Conservation (phyloP, 495 filamentous ascomycete species). For the Penicillium canariense region DNA sequence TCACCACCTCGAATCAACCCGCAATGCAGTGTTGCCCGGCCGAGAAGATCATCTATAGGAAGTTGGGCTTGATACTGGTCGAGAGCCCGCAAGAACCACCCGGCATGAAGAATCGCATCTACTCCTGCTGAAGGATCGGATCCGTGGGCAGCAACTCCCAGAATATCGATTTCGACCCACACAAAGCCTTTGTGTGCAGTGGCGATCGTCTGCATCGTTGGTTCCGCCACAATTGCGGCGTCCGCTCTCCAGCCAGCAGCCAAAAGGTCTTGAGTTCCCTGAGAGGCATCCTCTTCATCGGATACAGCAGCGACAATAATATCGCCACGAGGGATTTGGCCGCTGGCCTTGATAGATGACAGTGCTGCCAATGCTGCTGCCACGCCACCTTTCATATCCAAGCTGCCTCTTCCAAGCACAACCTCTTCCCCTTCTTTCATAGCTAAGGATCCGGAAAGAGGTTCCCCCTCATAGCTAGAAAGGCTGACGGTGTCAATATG, state of each 20-base stretch:
- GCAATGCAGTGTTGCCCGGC: constrained; percentile 41
- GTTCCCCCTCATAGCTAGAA: constrained; percentile 40
- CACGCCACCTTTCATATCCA: constrained; percentile 50
- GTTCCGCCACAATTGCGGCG: constrained; percentile 43
- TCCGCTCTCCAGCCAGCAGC: constrained; percentile 49
- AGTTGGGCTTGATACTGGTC: constrained; percentile 36
- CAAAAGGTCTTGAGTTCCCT: constrained; percentile 44
- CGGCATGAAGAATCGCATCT: constrained; percentile 45
- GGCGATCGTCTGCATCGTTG: constrained; percentile 33
- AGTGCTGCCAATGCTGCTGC: constrained; percentile 41
- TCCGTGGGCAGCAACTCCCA: constrained; percentile 47
- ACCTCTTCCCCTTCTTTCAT: constrained; percentile 33
- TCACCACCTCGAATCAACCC: constrained; percentile 47
- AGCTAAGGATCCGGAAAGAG: constrained; percentile 35
- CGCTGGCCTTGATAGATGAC: constrained; percentile 27
- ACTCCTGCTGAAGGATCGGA: constrained; percentile 38
- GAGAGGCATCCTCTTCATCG: constrained; percentile 47
- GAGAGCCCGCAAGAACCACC: constrained; percentile 42
- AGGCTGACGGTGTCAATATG: constrained; percentile 50
- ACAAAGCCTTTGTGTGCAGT: constrained; percentile 49
- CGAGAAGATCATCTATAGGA: constrained; percentile 30
- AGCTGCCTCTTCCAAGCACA: constrained; percentile 41
- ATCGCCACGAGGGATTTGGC: constrained; percentile 33
- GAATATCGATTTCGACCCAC: constrained; percentile 45
- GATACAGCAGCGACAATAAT: constrained; percentile 48